A percentile compares a stretch with the other conserved stretches of the same genome.
These are phyloP conservation scores for Metarhizium robertsii DNA, from an alignment of 2,329 filamentous ascomycete genomes.

Conservation along the genomic window DNA sequence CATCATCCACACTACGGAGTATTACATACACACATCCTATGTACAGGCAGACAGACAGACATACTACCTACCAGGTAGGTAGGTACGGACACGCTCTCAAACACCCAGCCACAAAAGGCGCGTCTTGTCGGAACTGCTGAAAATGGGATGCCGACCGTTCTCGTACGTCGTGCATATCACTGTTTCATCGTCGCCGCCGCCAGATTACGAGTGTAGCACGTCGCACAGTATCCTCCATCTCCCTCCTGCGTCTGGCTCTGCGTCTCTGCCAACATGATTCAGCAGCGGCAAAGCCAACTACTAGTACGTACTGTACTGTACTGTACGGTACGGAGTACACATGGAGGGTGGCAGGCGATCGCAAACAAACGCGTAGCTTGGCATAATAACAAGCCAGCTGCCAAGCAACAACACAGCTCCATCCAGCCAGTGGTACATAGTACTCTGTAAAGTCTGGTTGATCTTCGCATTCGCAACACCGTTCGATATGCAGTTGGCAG, in stretches of 20 bases:
- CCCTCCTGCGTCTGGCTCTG: background rate
- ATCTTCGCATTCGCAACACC: no score
- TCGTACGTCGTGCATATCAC: background rate
- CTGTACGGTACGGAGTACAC: no score
- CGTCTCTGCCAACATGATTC: background rate
- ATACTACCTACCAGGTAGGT: no score
- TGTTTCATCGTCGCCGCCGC: background rate
- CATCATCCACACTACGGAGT: background rate
- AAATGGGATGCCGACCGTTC: constrained; percentile 11
- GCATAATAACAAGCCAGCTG: background rate
- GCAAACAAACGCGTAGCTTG: constrained; percentile 1
- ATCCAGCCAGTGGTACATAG: no score
- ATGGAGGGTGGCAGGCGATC: constrained; percentile 1
- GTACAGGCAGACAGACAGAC: no score
- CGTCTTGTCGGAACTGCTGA: constrained; percentile 9
- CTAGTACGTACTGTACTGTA: no score
- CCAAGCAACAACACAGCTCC: background rate
- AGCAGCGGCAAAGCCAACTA: no score
- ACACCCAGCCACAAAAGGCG: constrained; percentile 2
- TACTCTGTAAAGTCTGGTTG: no score
- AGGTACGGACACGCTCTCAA: background rate
- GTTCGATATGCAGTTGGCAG: no score
- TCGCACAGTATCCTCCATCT: background rate
- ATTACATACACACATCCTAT: no score
- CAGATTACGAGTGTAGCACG: background rate